Conservation (phyloP, 2,329 filamentous ascomycete genomes). For the Fusarium verrucosum region DNA sequence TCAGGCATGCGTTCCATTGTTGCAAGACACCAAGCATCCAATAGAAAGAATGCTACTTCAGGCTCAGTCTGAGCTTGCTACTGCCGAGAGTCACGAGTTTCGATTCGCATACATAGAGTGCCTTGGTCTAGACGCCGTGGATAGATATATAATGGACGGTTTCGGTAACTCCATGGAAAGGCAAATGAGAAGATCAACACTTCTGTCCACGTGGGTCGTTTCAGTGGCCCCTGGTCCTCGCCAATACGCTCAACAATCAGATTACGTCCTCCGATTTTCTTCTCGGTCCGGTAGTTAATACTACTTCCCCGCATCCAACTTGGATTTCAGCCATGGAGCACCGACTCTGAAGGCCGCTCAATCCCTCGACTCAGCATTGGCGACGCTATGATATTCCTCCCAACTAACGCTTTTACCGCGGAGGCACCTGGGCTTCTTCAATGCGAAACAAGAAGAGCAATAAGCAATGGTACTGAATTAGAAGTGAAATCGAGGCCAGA, state of each 20-base stretch:
- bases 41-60: slow-evolving; percentile 1
- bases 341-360: slow-evolving; percentile 61
- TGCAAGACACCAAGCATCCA: not conserved
- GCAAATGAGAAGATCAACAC: not conserved
- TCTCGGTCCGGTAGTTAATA: slow-evolving; percentile 58
- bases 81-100: not conserved
- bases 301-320: slow-evolving; percentile 65
- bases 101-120: not conserved
- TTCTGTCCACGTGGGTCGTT: not conserved
- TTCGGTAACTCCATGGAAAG: fast-evolving
- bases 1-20: not conserved
- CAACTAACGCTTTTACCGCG: slow-evolving; percentile 57
- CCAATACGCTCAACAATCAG: slow-evolving; percentile 52
- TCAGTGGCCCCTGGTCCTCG: not conserved
- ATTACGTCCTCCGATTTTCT: slow-evolving; percentile 65
- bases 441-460: slow-evolving; percentile 61
- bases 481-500: slow-evolving; percentile 50
- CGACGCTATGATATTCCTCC: slow-evolving; percentile 56
- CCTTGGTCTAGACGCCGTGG: fast-evolving
- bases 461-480: slow-evolving; percentile 65
- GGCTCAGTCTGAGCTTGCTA: slow-evolving; percentile 1
- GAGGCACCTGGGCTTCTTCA: slow-evolving; percentile 65
- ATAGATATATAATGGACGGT: fast-evolving
- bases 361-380: slow-evolving; percentile 58
- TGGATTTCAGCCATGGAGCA: slow-evolving; percentile 66